Conservation (phyloP, 768 basidiomycete species). For the Rhizopogon roseolus region DNA sequence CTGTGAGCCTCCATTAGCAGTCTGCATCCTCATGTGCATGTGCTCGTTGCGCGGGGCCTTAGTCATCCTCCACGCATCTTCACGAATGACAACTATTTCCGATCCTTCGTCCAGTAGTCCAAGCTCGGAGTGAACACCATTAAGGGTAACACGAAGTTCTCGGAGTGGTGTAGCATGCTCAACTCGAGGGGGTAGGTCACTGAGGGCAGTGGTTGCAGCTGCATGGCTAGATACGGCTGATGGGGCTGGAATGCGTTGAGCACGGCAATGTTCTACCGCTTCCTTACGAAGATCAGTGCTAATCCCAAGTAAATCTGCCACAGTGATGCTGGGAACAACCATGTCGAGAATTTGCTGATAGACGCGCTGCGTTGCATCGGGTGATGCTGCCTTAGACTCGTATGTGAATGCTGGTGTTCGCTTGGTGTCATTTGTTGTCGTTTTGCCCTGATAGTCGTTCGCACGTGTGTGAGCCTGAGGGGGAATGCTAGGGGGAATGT, state of each 20-base stretch:
- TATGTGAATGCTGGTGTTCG: background rate
- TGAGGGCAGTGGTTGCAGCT: no score
- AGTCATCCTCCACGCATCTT: slow-evolving; percentile 11
- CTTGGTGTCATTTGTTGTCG: no score
- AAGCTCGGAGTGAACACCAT: background rate
- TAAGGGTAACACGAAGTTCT: background rate
- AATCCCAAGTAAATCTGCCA: slow-evolving; percentile 9
- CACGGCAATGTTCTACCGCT: slow-evolving; percentile 3
- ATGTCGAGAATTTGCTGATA: slow-evolving; percentile 5
- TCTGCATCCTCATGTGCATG: slow-evolving; percentile 17
- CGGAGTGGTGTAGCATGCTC: slow-evolving; percentile 1
- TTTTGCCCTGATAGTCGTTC: no score
- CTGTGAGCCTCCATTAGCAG: slow-evolving; percentile 11
- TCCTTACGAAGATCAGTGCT: slow-evolving; percentile 11
- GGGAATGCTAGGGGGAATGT: no score
- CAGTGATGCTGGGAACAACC: background rate
- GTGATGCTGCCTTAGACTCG: slow-evolving; percentile 8
- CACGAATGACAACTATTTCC: slow-evolving; percentile 19
- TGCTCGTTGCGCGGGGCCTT: slow-evolving; percentile 11
- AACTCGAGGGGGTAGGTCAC: background rate
- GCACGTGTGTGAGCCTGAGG: no score
- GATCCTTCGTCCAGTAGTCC: slow-evolving; percentile 8
- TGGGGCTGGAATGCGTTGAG: background rate
- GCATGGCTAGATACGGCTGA: no score
- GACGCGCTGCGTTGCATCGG: background rate